Percentiles rank a stretch among this genome's conserved stretches.
Evolutionary conservation across 2,329 filamentous ascomycete genomes (phyloP).

Genomic region (Ilyonectria robusta): DNA sequence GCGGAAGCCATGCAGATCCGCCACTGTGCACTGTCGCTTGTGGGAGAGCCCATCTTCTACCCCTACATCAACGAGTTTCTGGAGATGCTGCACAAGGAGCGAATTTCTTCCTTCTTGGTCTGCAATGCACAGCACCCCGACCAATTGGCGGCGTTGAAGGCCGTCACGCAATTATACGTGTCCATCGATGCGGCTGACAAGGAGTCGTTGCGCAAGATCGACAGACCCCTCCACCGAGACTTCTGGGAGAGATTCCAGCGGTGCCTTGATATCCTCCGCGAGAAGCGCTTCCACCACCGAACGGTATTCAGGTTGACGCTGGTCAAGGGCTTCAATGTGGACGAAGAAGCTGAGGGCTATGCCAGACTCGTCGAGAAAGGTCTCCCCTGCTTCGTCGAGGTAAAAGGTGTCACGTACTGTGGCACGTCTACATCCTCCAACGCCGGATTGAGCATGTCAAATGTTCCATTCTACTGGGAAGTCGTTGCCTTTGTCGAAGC

Average conservation of each 20-base stretch:
- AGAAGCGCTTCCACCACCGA: constrained; percentile 86
- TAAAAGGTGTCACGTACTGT: constrained; percentile 98
- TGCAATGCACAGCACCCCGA: constrained; percentile 98
- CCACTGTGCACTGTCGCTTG: constrained; percentile 91
- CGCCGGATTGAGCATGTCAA: constrained; percentile 94
- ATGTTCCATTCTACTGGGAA: constrained; percentile 96
- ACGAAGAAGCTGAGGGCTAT: constrained; percentile 92
- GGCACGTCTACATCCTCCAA: constrained; percentile 88
- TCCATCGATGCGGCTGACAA: constrained; percentile 95
- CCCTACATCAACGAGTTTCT: constrained; percentile 96
- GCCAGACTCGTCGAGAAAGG: constrained; percentile 89
- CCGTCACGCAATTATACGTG: constrained; percentile 96
- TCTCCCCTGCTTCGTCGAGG: constrained; percentile 91
- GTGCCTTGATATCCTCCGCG: constrained; percentile 90
- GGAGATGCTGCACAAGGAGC: constrained; percentile 84
- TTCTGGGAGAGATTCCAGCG: constrained; percentile 97
- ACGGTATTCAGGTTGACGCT: constrained; percentile 96
- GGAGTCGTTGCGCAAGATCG: constrained; percentile 89
- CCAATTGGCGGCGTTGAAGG: constrained; percentile 84
- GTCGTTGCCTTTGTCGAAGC: constrained; percentile 86
- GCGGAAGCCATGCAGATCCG: constrained; percentile 93
- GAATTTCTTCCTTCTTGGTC: constrained; percentile 94
- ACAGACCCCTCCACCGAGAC: constrained; percentile 92
- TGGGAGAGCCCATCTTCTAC: constrained; percentile 99
- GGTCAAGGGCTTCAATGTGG: constrained; percentile 98